Conservation (phyloP, 148 eudicot genomes). For the Chenopodium formosanum region DNA sequence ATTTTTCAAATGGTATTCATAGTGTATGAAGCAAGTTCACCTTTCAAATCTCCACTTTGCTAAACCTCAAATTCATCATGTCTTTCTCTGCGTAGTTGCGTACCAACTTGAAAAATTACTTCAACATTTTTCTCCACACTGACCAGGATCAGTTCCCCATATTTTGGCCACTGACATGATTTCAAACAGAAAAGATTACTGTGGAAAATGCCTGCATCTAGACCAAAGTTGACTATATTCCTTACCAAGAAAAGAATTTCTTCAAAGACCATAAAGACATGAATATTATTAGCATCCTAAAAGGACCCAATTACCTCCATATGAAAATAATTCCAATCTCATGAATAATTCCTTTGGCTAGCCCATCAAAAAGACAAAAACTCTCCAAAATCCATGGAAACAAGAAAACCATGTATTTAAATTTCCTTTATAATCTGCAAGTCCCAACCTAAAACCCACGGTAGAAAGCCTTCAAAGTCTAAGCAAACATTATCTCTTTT, state of each 20-base stretch:
- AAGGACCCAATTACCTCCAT: background rate
- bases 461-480: background rate
- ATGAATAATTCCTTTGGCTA: background rate
- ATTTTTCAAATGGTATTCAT: too few species aligned
- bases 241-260: background rate
- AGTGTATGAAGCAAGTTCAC: too few species aligned
- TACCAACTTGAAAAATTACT: background rate
- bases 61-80: background rate
- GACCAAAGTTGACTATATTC: background rate
- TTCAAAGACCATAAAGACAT: background rate
- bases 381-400: background rate
- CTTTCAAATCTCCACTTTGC: too few species aligned
- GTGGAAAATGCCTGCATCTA: background rate
- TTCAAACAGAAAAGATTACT: background rate
- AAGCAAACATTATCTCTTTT: too few species aligned
- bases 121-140: background rate
- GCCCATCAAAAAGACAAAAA: background rate
- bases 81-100: background rate
- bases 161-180: background rate
- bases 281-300: too few species aligned
- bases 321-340: background rate
- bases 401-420: too few species aligned
- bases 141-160: background rate
- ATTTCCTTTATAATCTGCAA: background rate
- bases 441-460: background rate